Evolutionary conservation across 768 basidiomycete species (phyloP).

Genomic region (Piloderma croceum): DNA sequence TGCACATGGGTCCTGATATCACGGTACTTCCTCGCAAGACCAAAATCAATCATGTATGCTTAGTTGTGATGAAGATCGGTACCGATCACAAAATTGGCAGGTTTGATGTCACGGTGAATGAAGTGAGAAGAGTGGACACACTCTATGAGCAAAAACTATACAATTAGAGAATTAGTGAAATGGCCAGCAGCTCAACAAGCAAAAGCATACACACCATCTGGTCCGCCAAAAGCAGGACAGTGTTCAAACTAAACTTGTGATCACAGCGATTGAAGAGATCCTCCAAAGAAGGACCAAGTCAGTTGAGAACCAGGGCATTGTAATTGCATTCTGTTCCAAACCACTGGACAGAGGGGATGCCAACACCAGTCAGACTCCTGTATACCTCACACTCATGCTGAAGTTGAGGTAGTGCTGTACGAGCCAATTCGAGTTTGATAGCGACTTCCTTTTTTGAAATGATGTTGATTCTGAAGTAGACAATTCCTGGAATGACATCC

Average conservation of each 20-base stretch:
- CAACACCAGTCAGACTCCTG: constrained; percentile 98
- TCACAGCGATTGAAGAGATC: constrained; percentile 94
- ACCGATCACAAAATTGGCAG: constrained; percentile 99
- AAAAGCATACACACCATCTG: constrained; percentile 69
- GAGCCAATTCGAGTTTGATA: constrained; percentile 99
- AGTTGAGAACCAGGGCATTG: constrained; percentile 99
- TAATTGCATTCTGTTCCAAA: constrained; percentile 96
- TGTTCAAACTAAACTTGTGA: constrained; percentile 97
- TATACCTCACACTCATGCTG: constrained; percentile 94
- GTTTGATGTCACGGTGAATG: constrained; percentile 96
- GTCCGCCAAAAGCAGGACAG: constrained; percentile 92
- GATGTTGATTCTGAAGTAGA: constrained; percentile 99
- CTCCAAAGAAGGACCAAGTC: constrained; percentile 87
- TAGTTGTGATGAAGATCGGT: constrained; percentile 99
- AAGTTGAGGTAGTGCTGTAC: no score
- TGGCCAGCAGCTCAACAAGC: not conserved
- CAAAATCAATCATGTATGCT: constrained; percentile 97
- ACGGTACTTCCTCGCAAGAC: constrained; percentile 99
- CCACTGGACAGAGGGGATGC: constrained; percentile 97
- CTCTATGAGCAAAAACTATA: constrained; percentile 94
- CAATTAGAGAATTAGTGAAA: constrained; percentile 45
- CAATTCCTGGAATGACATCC: constrained; percentile 86
- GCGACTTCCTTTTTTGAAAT: constrained; percentile 99
- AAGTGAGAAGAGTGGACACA: constrained; percentile 99
- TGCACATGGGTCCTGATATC: constrained; percentile 99